These are phyloP conservation scores for Schizopora paradoxa DNA, from an alignment of 1,284 basidiomycete species.

Conservation along the genomic window DNA sequence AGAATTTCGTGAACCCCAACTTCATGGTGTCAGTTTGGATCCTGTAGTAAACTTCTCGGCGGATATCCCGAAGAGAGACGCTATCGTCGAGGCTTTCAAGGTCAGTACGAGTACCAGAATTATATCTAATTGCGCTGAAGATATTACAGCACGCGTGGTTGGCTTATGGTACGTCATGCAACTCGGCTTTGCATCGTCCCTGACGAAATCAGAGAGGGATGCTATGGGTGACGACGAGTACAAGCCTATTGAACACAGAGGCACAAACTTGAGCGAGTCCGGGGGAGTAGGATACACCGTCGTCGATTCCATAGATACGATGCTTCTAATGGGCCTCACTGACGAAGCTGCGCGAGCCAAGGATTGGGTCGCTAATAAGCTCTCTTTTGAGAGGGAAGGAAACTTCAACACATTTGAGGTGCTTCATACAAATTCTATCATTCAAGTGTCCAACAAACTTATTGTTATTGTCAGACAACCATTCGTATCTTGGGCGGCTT, in stretches of 20 bases:
- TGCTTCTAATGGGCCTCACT: constrained; percentile 79
- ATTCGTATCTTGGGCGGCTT: constrained; percentile 82
- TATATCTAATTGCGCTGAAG: neutral
- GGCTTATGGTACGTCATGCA: constrained; percentile 57
- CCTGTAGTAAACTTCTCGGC: constrained; percentile 35
- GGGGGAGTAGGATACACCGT: constrained; percentile 86
- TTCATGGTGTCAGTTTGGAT: constrained; percentile 19
- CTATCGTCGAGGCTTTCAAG: constrained; percentile 73
- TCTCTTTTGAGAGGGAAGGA: constrained; percentile 78
- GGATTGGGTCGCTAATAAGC: constrained; percentile 67
- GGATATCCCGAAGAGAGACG: constrained; percentile 60
- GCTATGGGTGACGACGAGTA: constrained; percentile 90
- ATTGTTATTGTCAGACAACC: constrained; percentile 48
- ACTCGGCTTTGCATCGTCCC: constrained; percentile 8
- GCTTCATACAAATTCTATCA: constrained; percentile 22
- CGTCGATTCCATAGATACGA: constrained; percentile 79
- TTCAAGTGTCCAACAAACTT: constrained; percentile 6
- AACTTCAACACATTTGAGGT: constrained; percentile 92
- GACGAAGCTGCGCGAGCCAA: constrained; percentile 77
- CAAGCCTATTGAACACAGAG: constrained; percentile 72
- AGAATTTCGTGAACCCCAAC: constrained; percentile 17
- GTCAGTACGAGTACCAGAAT: constrained; percentile 36
- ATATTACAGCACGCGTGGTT: constrained; percentile 65
- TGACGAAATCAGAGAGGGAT: constrained; percentile 60
- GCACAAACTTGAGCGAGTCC: constrained; percentile 67